Conservation (phyloP, 2,329 filamentous ascomycete genomes). For the Fusarium brevicatenulatum region DNA sequence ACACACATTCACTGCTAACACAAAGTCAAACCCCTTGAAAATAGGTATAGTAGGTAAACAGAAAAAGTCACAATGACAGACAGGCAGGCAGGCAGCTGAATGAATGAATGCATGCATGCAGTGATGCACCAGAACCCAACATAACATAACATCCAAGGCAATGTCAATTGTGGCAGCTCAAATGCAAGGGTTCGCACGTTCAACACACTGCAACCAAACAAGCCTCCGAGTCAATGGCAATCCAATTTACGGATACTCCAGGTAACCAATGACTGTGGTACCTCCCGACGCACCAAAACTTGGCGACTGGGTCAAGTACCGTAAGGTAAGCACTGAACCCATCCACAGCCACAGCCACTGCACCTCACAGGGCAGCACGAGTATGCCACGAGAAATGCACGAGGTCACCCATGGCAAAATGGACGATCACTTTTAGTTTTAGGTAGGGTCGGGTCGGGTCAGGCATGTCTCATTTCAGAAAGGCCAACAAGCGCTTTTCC, state of each 20-base stretch:
- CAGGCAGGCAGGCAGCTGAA: constrained; percentile 3
- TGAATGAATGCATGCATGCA: background rate
- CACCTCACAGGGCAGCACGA: constrained; percentile 7
- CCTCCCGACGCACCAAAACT: constrained; percentile 15
- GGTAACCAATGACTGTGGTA: background rate
- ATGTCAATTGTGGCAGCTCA: constrained; percentile 2
- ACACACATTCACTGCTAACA: constrained; percentile 9
- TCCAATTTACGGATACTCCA: background rate
- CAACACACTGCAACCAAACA: constrained; percentile 1
- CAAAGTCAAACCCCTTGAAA: constrained; percentile 2
- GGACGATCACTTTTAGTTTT: constrained; percentile 25
- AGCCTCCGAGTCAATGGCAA: constrained; percentile 23
- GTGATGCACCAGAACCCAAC: background rate
- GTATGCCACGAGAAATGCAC: constrained; percentile 33
- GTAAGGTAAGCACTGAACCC: background rate
- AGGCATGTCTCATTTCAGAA: constrained; percentile 9
- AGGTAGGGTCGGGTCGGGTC: background rate
- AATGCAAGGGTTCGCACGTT: constrained; percentile 27
- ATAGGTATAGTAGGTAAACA: too few relatives aligned
- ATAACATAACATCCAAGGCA: constrained; percentile 9
- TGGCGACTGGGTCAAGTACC: constrained; percentile 14
- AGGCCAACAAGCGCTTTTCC: constrained; percentile 17
- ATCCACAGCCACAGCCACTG: background rate
- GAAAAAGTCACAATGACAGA: constrained; percentile 6
- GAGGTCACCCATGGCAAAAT: constrained; percentile 16